Conservation (phyloP, 179 eudicot genomes). For the Beta macrorhiza region DNA sequence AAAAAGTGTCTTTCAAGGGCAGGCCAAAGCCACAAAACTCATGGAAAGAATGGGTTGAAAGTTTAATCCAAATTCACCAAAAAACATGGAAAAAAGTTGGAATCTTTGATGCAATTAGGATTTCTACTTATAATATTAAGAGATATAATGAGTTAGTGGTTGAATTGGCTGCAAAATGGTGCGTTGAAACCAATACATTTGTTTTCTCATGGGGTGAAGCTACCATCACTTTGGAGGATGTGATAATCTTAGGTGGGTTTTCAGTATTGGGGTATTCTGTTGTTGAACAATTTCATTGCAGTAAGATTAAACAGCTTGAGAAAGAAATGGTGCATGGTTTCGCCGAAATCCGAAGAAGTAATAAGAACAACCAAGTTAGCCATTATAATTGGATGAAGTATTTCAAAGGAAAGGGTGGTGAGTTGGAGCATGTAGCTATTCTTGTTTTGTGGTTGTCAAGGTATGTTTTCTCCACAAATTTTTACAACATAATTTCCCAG, state of each 20-base stretch:
- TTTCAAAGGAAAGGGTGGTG: conserved; percentile 2
- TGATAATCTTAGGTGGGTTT: not conserved
- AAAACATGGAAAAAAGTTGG: not conserved
- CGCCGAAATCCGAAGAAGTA: not conserved
- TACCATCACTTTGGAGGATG: conserved; percentile 9
- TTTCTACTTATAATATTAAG: not conserved
- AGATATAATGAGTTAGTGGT: not conserved
- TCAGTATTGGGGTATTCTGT: not conserved
- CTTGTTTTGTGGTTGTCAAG: conserved; percentile 6
- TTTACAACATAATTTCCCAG: not conserved
- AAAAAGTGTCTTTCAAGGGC: conserved; percentile 11
- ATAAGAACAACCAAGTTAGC: not conserved
- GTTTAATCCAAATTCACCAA: not conserved
- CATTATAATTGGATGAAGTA: not conserved
- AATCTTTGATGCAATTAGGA: not conserved
- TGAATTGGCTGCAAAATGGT: not conserved
- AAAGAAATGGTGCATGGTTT: not conserved
- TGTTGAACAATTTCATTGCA: not conserved
- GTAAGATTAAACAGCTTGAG: not conserved
- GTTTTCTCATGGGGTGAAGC: not conserved
- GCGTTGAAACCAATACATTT: not conserved
- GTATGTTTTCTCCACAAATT: not conserved
- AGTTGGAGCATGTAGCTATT: not conserved
- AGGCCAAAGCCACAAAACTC: not conserved
- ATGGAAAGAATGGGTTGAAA: conserved; percentile 3